Evolutionary conservation across 495 filamentous ascomycete species (phyloP), one percentile per base, ranked within the genome.

Genomic region (Ascobolus immersus): DNA sequence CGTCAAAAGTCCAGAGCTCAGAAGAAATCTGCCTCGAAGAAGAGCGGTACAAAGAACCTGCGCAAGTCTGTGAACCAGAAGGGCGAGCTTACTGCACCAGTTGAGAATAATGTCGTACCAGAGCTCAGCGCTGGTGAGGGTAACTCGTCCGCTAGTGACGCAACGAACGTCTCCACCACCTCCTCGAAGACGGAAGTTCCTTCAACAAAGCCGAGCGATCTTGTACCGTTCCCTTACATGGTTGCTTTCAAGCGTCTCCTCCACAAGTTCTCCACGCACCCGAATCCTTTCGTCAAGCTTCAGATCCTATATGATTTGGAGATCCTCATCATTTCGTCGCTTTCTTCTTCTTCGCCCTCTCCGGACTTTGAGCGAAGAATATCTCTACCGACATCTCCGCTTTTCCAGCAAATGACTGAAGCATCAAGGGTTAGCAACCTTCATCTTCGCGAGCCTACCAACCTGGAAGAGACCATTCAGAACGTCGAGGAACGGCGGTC

Each of bases 241-340:
- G 60, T 66, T 28, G 73, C 79, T 4, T 93, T 84, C 53, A 67
- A 69, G 42, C 71, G 69, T 17, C 63, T 93, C 0, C 57, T 92
- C 14, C 67, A 71, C 33, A 80, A 77, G 47, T 91, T 93, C 43
- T 86, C 80, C 12, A 76, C 78, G 3, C 79, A 86, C 46, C 77
- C 77, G 2, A 90, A 89, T 44, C 82, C 82, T 0, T 77, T 71
- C 43, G 63, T 69, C 31, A 93, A 93, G 48, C 65, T 93, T 12
- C 72, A 74, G 42, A 75, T 77, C 0, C 61, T 93, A 2, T 71
- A 70, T 32, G 79, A 93, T 49, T 61, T 93, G 11, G 67, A 86
- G 44, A 69, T 71, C 25, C 54, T 93, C 22, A 73, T 90, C 37
- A 57, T 78, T 19, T 77, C 78, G 4, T 84, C 72, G 1, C 48